Conservation (phyloP, 306 rosid species). For the Cucumis melo region DNA sequence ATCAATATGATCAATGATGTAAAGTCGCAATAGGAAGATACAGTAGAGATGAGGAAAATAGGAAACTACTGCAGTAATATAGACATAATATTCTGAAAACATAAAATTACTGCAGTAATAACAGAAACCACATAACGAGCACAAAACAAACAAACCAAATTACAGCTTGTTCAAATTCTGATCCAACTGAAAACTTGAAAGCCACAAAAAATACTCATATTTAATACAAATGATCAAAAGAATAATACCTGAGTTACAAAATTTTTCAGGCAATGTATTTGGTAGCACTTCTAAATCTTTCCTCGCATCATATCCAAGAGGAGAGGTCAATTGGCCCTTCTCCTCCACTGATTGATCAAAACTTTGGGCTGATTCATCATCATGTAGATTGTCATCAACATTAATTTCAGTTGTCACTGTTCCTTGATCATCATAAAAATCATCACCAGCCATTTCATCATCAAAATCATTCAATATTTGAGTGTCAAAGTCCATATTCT, state of each 20-base stretch:
- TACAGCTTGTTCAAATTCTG: background rate
- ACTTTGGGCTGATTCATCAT: conserved; percentile 16
- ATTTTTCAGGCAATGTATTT: conserved; percentile 3
- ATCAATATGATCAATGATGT: background rate
- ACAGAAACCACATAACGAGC: background rate
- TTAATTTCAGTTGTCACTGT: conserved; percentile 39
- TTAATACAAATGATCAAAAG: background rate
- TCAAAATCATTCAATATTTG: conserved; percentile 30
- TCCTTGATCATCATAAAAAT: conserved; percentile 18
- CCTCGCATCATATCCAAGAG: background rate
- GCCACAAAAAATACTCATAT: background rate
- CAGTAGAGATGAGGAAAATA: background rate
- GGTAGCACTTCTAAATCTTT: conserved; percentile 13
- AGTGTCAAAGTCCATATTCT: conserved; percentile 15
- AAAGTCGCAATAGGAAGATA: background rate
- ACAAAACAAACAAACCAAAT: background rate
- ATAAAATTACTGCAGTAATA: background rate
- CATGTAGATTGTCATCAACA: conserved; percentile 18
- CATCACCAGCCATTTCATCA: conserved; percentile 14
- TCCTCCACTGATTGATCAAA: conserved; percentile 10
- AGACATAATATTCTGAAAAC: background rate
- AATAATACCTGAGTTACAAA: conserved; percentile 29
- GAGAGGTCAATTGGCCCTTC: conserved; percentile 5
- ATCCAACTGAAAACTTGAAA: background rate
- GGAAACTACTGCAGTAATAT: background rate